A percentile compares a stretch with the other conserved stretches of the same genome.
phyloP scores from a whole-genome alignment of 208 protist genomes.

The Phytomonas francai region DNA sequence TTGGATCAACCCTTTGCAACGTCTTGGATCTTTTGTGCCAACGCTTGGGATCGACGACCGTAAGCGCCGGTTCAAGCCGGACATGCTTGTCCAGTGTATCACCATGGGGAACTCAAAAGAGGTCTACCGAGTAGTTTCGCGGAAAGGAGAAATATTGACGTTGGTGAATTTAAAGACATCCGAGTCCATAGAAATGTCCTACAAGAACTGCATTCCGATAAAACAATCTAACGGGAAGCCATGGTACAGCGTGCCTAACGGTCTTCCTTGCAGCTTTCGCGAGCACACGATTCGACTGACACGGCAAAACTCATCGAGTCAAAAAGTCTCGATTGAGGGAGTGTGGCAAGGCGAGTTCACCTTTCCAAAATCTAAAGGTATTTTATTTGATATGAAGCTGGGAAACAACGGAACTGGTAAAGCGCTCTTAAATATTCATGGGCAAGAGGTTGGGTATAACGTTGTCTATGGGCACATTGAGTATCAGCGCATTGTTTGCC shows the following conservation, averaged over 20 bases:
- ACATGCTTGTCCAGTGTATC: slow-evolving; percentile 39
- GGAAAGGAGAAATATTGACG: slow-evolving; percentile 11
- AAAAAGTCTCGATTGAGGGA: slow-evolving; percentile 46
- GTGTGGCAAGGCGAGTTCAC: slow-evolving; percentile 62
- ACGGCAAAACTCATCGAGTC: slow-evolving; percentile 11
- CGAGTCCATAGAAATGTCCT: slow-evolving; percentile 15
- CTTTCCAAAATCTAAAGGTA: slow-evolving; percentile 5
- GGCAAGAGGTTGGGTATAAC: slow-evolving; percentile 4
- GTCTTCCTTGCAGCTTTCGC: slow-evolving; percentile 68
- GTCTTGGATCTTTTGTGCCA: slow-evolving; percentile 58
- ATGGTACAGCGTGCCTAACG: slow-evolving; percentile 59
- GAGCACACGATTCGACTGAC: slow-evolving; percentile 75
- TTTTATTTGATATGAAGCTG: slow-evolving; percentile 6
- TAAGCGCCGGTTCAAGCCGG: slow-evolving; percentile 34
- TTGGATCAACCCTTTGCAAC: slow-evolving; percentile 17
- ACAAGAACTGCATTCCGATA: slow-evolving; percentile 53
- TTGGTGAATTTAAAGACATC: slow-evolving; percentile 5
- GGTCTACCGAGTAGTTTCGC: slow-evolving; percentile 11
- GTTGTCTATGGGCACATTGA: slow-evolving; percentile 58
- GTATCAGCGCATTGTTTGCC: slow-evolving; percentile 37
- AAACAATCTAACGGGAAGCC: slow-evolving; percentile 61
- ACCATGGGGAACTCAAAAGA: slow-evolving; percentile 3
- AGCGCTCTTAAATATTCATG: not conserved
- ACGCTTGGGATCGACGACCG: slow-evolving; percentile 37
- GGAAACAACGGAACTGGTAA: slow-evolving; percentile 4